A percentile compares a stretch with the other conserved stretches of the same genome.
These are phyloP conservation scores for Isoetes engelmannii DNA, from an alignment of 83 land plant genomes.

Conservation along the genomic window DNA sequence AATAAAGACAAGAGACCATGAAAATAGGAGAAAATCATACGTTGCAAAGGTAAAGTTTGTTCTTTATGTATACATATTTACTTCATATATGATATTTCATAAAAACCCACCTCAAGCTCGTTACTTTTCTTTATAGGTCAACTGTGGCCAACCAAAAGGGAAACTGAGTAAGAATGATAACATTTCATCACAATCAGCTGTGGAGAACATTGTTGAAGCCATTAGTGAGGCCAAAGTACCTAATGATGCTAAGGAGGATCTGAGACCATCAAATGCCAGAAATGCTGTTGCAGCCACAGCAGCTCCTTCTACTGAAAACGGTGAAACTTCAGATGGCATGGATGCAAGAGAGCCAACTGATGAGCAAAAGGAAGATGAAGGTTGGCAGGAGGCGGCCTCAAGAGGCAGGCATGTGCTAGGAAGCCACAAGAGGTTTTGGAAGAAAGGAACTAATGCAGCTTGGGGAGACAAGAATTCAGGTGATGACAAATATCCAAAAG, in stretches of 20 bases:
- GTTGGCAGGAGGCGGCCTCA: slow-evolving; percentile 77
- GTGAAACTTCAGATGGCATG: background rate
- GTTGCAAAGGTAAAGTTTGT: slow-evolving; percentile 49
- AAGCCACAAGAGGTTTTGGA: slow-evolving; percentile 16
- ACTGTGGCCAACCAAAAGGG: too few species aligned
- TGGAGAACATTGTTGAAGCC: background rate
- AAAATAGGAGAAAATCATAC: slow-evolving; percentile 47
- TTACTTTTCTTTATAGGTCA: too few species aligned
- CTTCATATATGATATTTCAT: too few species aligned
- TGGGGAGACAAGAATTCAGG: too few species aligned
- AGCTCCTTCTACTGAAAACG: slow-evolving; percentile 10
- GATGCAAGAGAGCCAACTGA: slow-evolving; percentile 20
- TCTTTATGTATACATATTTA: background rate
- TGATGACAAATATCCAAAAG: too few species aligned
- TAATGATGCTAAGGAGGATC: slow-evolving; percentile 13
- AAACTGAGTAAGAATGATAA: too few species aligned
- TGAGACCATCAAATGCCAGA: slow-evolving; percentile 6
- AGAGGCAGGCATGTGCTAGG: slow-evolving; percentile 36
- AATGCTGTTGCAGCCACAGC: slow-evolving; percentile 18
- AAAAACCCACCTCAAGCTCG: too few species aligned
- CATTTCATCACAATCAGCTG: too few species aligned
- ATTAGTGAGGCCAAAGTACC: background rate
- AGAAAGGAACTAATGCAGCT: background rate
- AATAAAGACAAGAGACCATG: slow-evolving; percentile 35
- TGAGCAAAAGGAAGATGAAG: slow-evolving; percentile 45